Evolutionary conservation across 202 grass and related monocot species (phyloP).

Genomic region (Panicum hallii): DNA sequence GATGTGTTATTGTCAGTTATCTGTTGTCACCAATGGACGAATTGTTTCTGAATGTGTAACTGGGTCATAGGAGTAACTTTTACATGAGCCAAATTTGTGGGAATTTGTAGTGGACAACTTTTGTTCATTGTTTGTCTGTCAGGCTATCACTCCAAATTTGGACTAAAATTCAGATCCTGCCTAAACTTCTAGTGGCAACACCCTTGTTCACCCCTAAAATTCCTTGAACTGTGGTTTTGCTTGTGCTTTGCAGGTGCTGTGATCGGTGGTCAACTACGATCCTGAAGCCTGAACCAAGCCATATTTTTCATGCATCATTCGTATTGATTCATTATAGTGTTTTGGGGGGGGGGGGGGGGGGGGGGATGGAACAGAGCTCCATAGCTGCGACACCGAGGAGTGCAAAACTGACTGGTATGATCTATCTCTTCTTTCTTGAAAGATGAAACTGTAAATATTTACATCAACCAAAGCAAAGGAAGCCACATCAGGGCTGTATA

Average conservation of each 20-base stretch:
- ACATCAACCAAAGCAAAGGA: constrained; percentile 21
- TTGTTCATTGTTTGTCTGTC: too few relatives aligned
- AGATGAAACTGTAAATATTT: constrained; percentile 47
- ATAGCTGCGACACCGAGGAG: too few relatives aligned
- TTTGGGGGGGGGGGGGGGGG: too few relatives aligned
- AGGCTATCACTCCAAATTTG: background rate
- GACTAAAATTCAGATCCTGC: background rate
- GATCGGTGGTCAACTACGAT: background rate
- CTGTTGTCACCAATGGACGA: background rate
- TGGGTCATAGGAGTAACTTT: background rate
- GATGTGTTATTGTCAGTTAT: background rate
- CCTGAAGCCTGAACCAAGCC: background rate
- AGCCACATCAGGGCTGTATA: constrained; percentile 28
- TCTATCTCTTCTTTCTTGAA: background rate
- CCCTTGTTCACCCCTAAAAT: background rate
- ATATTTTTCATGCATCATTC: background rate
- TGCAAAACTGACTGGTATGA: constrained; percentile 24
- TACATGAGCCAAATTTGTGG: background rate
- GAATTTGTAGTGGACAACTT: background rate
- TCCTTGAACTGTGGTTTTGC: background rate
- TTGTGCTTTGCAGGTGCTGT: background rate
- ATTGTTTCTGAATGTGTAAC: background rate
- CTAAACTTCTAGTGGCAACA: background rate
- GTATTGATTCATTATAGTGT: too few relatives aligned
- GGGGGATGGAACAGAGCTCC: too few relatives aligned